A percentile compares a stretch with the other conserved stretches of the same genome.
phyloP scores from a whole-genome alignment of 257 asterid species.

The Petunia axillaris region DNA sequence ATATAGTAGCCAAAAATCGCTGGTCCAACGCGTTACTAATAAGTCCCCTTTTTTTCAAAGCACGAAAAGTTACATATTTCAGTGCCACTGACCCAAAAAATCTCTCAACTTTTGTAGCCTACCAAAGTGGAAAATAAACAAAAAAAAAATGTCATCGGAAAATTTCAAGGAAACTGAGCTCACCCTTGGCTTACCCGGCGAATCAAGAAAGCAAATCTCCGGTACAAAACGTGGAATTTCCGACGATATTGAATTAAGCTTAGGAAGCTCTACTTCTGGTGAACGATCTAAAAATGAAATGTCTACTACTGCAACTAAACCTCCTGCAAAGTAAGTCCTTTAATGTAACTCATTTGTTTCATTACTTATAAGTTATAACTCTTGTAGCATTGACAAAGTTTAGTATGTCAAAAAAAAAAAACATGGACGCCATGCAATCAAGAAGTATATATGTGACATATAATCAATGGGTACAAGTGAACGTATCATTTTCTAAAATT shows the following conservation, averaged over 20 bases:
- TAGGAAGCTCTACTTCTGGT: slow-evolving; percentile 29
- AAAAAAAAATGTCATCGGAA: not conserved
- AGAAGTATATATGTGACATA: too few species aligned
- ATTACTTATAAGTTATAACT: not conserved
- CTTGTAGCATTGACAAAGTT: too few species aligned
- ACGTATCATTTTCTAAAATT: too few species aligned
- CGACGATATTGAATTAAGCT: slow-evolving; percentile 43
- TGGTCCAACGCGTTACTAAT: not conserved
- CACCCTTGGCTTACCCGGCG: slow-evolving; percentile 62
- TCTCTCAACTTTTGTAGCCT: slow-evolving; percentile 8
- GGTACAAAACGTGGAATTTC: slow-evolving; percentile 53
- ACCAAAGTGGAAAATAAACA: slow-evolving; percentile 13
- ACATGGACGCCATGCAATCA: too few species aligned
- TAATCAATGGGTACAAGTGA: too few species aligned
- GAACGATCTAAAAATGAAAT: slow-evolving; percentile 21
- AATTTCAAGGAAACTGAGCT: slow-evolving; percentile 64
- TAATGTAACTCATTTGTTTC: not conserved
- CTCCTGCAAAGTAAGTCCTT: slow-evolving; percentile 52
- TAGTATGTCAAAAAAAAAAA: too few species aligned
- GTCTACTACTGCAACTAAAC: slow-evolving; percentile 37
- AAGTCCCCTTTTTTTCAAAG: not conserved
- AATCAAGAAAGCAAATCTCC: slow-evolving; percentile 27
- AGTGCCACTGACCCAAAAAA: not conserved
- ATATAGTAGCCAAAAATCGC: slow-evolving; percentile 18
- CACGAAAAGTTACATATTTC: not conserved